Percentiles rank a stretch among this genome's conserved stretches.
Evolutionary conservation across 768 basidiomycete species (phyloP).

Genomic region (Termitomyces sp.): DNA sequence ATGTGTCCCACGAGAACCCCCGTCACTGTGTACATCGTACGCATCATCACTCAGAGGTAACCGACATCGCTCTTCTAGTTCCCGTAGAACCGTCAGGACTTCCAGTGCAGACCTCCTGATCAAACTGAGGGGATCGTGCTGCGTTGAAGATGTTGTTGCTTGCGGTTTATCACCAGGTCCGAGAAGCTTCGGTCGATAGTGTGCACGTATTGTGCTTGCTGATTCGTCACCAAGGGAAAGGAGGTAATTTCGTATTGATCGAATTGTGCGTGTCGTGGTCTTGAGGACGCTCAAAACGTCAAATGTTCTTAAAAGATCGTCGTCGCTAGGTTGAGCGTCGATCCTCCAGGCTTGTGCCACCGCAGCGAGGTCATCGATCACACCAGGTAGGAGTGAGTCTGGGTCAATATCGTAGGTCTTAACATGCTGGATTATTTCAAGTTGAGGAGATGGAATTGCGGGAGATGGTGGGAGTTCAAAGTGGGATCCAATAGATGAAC

Average conservation of each 20-base stretch:
- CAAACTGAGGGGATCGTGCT: slow-evolving; percentile 55
- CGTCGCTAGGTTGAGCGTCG: slow-evolving; percentile 19
- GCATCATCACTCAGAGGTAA: slow-evolving; percentile 74
- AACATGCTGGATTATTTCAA: slow-evolving; percentile 48
- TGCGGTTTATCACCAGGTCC: slow-evolving; percentile 29
- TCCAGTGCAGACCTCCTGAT: slow-evolving; percentile 80
- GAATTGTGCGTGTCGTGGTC: slow-evolving; percentile 73
- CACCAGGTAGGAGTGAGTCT: slow-evolving; percentile 69
- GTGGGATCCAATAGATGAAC: slow-evolving; percentile 36
- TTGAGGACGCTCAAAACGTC: slow-evolving; percentile 72
- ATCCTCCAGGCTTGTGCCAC: slow-evolving; percentile 64
- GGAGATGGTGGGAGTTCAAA: slow-evolving; percentile 73
- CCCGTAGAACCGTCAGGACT: slow-evolving; percentile 72
- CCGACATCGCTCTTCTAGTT: slow-evolving; percentile 74
- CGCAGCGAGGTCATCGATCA: slow-evolving; percentile 65
- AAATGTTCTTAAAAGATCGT: slow-evolving; percentile 17
- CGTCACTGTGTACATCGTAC: slow-evolving; percentile 79
- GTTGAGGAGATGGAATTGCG: slow-evolving; percentile 38
- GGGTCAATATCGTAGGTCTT: slow-evolving; percentile 72
- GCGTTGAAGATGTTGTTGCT: slow-evolving; percentile 22
- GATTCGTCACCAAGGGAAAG: slow-evolving; percentile 77
- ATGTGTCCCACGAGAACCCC: slow-evolving; percentile 31
- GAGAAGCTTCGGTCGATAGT: slow-evolving; percentile 52
- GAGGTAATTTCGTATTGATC: slow-evolving; percentile 80
- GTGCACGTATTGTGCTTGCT: slow-evolving; percentile 44